These are phyloP conservation scores for Hypoxylon sp. DNA, from an alignment of 2,329 filamentous ascomycete genomes.

Conservation along the genomic window DNA sequence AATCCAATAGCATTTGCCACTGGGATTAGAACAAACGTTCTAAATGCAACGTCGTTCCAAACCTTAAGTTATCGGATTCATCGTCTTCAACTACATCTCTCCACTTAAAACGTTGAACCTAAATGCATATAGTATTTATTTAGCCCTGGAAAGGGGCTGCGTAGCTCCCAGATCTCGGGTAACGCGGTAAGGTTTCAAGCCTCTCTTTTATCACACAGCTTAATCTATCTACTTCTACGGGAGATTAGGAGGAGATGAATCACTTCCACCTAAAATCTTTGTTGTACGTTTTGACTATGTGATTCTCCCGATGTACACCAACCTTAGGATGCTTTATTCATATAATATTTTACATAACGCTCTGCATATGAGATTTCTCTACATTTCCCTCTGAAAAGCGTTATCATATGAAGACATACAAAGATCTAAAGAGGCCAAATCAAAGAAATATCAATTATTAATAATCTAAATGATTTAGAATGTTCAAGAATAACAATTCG, in stretches of 20 bases:
- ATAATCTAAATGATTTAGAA: too few species aligned
- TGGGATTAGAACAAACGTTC: background rate
- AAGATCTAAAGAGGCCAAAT: too few species aligned
- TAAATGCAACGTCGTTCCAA: conserved; percentile 11
- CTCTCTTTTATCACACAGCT: background rate
- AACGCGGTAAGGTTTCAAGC: background rate
- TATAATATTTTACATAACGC: too few species aligned
- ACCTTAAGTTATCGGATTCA: conserved; percentile 5
- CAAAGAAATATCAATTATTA: too few species aligned
- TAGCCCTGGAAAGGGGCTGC: background rate
- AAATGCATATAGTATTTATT: conserved; percentile 1
- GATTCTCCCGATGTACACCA: background rate
- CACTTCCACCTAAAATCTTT: too few species aligned
- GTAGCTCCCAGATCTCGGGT: background rate
- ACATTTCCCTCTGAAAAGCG: too few species aligned
- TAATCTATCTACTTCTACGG: too few species aligned
- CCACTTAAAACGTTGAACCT: conserved; percentile 8
- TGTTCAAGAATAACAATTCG: too few species aligned
- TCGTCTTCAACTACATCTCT: conserved; percentile 6
- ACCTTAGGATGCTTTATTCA: too few species aligned
- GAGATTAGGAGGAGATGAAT: too few species aligned
- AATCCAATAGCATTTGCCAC: background rate
- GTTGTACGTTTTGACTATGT: too few species aligned
- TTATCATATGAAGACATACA: background rate
- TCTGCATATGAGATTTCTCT: too few species aligned